Percentiles rank a stretch among this genome's conserved stretches.
phyloP scores from a whole-genome alignment of 2,329 filamentous ascomycete genomes.

The Fusarium drepaniforme region DNA sequence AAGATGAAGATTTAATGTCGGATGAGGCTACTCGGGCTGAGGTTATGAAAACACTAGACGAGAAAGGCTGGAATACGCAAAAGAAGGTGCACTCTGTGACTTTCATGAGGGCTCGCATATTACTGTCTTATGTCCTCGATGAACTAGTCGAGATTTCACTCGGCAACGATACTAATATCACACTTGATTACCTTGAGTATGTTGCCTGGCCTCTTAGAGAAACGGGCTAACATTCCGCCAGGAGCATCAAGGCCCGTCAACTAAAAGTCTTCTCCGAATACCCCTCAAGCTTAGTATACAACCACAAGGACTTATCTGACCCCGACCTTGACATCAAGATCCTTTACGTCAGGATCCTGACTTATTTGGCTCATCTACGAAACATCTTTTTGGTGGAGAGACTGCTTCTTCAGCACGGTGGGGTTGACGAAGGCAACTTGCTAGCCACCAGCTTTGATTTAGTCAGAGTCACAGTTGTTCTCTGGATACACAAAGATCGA shows the following conservation, averaged over 20 bases:
- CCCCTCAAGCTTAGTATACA: constrained; percentile 54
- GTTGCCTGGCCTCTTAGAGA: neutral
- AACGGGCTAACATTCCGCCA: constrained; percentile 28
- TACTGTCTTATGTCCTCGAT: constrained; percentile 64
- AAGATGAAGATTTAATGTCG: constrained; percentile 61
- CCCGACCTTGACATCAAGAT: constrained; percentile 43
- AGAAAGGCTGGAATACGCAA: constrained; percentile 64
- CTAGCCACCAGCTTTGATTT: constrained; percentile 62
- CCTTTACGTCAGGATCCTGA: constrained; percentile 59
- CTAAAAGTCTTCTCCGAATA: constrained; percentile 49
- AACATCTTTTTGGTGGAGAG: constrained; percentile 71
- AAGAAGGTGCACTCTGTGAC: constrained; percentile 59
- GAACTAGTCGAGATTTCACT: constrained; percentile 72
- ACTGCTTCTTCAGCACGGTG: constrained; percentile 61
- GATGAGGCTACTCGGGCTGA: constrained; percentile 47
- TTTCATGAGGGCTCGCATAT: constrained; percentile 58
- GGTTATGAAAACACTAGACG: constrained; percentile 53
- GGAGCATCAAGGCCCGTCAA: constrained; percentile 52
- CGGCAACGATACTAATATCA: constrained; percentile 43
- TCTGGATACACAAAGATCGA: constrained; percentile 63
- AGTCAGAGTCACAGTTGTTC: constrained; percentile 57
- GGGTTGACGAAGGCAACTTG: constrained; percentile 54
- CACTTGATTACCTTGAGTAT: constrained; percentile 40
- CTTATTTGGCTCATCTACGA: constrained; percentile 63
- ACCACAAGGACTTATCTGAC: constrained; percentile 53